phyloP scores from a whole-genome alignment of 2,329 filamentous ascomycete genomes.

The Trichoderma sp. region DNA sequence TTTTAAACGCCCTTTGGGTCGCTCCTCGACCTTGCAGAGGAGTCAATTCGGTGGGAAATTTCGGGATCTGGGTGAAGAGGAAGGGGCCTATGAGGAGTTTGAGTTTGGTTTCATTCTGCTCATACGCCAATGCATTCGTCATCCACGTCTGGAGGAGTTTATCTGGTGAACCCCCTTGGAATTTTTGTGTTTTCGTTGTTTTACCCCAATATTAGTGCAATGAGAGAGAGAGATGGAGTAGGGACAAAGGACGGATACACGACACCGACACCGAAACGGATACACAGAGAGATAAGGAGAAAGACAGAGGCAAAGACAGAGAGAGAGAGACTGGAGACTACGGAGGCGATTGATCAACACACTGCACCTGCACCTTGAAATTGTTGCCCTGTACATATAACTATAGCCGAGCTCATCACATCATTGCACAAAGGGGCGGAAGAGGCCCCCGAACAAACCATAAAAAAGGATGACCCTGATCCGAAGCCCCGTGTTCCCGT shows the following conservation, averaged over 20 bases:
- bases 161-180: neutral
- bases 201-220: neutral
- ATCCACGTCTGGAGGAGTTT: constrained; percentile 9
- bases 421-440: neutral
- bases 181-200: neutral
- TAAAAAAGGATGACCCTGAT: neutral
- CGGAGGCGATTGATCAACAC: neutral
- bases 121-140: neutral
- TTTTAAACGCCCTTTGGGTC: neutral
- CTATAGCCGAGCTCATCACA: neutral
- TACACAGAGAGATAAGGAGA: neutral
- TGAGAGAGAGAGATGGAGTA: neutral
- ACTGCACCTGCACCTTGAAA: neutral
- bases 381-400: neutral
- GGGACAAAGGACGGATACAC: neutral
- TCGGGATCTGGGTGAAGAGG: neutral
- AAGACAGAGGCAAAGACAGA: neutral
- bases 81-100: neutral
- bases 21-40: neutral
- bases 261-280: neutral
- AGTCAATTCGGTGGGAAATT: constrained; percentile 10
- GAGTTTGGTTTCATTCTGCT: neutral
- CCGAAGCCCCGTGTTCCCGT: neutral
- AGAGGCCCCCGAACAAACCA: neutral
- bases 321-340: neutral